Evolutionary conservation across 2,329 filamentous ascomycete species (phyloP), one percentile per base, ranked within the genome.

Genomic region (Colletotrichum agaves): DNA sequence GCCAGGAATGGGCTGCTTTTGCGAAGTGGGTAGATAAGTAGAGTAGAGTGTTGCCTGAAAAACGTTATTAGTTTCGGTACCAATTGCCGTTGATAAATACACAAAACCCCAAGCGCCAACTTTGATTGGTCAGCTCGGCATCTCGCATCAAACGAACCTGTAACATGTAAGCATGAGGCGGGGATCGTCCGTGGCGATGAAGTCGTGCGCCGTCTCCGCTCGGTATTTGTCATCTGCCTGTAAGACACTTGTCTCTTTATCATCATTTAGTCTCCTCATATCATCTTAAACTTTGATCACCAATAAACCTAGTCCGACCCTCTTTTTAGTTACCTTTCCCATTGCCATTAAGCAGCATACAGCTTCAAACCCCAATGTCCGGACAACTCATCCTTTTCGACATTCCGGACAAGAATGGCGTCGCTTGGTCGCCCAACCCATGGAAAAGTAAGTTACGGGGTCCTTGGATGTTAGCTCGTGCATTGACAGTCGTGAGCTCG

Each of bases 361-460:
- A 27, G 27, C 27, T 27, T 27, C 27, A 27, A 27, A 27, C 8
- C 27, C 27, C 6, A 59, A 19, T 67, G 64, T 12, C 67, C 81
- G 67, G 61, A 70, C 61, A 63, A 41, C 39, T 90, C 41, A 78
- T 86, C 8, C 75, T 93, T 2, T 91, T 87, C 71, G 90, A 93
- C 74, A 76, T 93, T 3, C 86, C 89, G 3, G 77, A 57, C 46
- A 50, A 79, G 19, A 80, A 79, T 15, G 75, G 79, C 43, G 78
- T 78, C 7, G 74, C 80, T 57, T 93, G 91, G 91, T 90, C 89
- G 1, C 78, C 87, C 50, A 93, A 93, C 74, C 86, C 90, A 0
- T 93, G 90, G 90, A 93, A 91, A 78, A 88, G 89, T 90, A 78
- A 72, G 74, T 57, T 15, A 2, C 17, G 19, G 5, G 4, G n/a